Percentiles rank a stretch among this genome's conserved stretches.
These are phyloP conservation scores for Phytophthora chlamydospora DNA, from an alignment of 352 stramenopile species.

Conservation along the genomic window DNA sequence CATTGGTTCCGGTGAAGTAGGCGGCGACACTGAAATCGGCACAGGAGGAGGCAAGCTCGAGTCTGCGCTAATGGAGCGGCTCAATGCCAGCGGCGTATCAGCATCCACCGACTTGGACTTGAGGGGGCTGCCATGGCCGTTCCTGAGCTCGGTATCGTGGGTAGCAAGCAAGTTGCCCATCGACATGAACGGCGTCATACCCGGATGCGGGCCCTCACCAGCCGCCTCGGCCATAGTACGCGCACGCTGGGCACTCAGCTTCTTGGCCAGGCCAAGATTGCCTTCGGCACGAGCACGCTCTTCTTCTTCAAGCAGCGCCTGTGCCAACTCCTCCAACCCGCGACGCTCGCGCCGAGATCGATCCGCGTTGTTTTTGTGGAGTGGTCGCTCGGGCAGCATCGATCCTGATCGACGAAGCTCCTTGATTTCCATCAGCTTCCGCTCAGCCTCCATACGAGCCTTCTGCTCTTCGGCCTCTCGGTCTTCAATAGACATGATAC, in stretches of 20 bases:
- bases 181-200: constrained; percentile 47
- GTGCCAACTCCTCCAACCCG: constrained; percentile 81
- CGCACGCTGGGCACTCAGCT: constrained; percentile 76
- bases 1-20: constrained; percentile 25
- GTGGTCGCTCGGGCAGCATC: constrained; percentile 63
- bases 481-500: constrained; percentile 49
- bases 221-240: constrained; percentile 72
- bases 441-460: constrained; percentile 78
- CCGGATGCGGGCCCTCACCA: constrained; percentile 40
- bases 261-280: constrained; percentile 77
- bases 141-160: constrained; percentile 22
- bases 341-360: constrained; percentile 72
- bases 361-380: constrained; percentile 62
- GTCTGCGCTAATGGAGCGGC: constrained; percentile 48
- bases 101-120: constrained; percentile 24
- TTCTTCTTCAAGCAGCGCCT: constrained; percentile 80
- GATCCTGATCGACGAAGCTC: constrained; percentile 71
- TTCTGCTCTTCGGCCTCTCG: constrained; percentile 77
- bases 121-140: constrained; percentile 31
- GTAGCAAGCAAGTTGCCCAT: constrained; percentile 47
- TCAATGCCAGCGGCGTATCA: constrained; percentile 37
- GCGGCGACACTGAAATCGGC: constrained; percentile 23
- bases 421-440: constrained; percentile 84
- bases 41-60: constrained; percentile 30
- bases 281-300: constrained; percentile 79